Conservation (phyloP, 768 basidiomycete genomes). For the Lactarius vividus region DNA sequence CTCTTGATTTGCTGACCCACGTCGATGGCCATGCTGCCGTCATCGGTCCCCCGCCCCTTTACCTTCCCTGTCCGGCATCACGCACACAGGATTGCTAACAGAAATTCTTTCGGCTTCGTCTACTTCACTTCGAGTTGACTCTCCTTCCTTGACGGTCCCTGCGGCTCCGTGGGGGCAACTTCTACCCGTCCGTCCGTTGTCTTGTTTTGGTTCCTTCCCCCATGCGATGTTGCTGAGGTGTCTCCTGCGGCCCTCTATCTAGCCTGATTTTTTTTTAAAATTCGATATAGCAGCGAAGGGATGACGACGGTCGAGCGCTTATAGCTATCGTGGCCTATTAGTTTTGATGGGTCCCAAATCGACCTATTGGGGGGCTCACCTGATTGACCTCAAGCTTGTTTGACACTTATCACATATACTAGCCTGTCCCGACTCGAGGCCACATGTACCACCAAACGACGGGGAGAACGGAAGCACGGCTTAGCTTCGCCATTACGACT, state of each 20-base stretch:
- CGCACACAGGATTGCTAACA: background rate
- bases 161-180: background rate
- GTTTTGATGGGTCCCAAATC: background rate
- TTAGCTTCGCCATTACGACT: background rate
- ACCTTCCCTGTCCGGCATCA: background rate
- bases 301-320: background rate
- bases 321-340: background rate
- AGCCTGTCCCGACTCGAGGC: background rate
- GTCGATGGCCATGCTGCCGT: background rate
- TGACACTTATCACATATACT: conserved; percentile 4
- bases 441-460: conserved; percentile 18
- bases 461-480: background rate
- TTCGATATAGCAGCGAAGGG: background rate
- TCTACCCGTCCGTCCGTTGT: background rate
- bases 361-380: background rate
- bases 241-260: background rate
- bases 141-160: background rate
- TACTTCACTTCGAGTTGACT: background rate
- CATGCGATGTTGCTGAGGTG: background rate
- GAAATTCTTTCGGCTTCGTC: background rate
- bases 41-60: background rate
- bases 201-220: background rate
- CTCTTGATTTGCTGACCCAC: background rate
- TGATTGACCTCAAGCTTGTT: conserved; percentile 1
- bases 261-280: background rate